These are phyloP conservation scores for Phoma sp. DNA, from an alignment of 2,329 filamentous ascomycete genomes.

Conservation along the genomic window DNA sequence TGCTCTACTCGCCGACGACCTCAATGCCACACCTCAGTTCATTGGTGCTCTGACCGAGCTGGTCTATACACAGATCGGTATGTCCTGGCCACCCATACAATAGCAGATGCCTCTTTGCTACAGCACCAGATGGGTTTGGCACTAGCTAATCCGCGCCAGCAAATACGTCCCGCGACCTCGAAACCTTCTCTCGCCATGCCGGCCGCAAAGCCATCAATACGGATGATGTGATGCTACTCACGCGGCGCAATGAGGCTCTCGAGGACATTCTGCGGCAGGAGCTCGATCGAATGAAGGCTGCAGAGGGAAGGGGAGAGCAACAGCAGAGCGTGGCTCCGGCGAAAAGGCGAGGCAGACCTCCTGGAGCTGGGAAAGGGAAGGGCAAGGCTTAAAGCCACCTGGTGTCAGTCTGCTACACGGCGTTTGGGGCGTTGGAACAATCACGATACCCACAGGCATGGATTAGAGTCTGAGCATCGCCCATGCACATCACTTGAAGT, in stretches of 20 bases:
- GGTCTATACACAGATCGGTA: constrained; percentile 86
- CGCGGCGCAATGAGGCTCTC: constrained; percentile 84
- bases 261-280: constrained; percentile 74
- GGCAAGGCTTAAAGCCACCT: constrained; percentile 3
- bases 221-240: constrained; percentile 86
- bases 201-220: constrained; percentile 79
- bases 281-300: constrained; percentile 59
- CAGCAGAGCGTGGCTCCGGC: constrained; percentile 11
- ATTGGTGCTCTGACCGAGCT: constrained; percentile 79
- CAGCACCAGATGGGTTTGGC: background rate
- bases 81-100: constrained; percentile 12
- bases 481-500: too few relatives aligned
- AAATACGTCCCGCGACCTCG: constrained; percentile 62
- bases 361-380: constrained; percentile 33
- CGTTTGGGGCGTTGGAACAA: constrained; percentile 1
- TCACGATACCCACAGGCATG: constrained; percentile 11
- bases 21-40: constrained; percentile 91
- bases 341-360: constrained; percentile 30
- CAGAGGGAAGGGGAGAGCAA: constrained; percentile 31
- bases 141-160: constrained; percentile 20
- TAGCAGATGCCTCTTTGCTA: too few relatives aligned
- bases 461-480: background rate
- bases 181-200: constrained; percentile 71
- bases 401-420: background rate
- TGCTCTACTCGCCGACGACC: constrained; percentile 72